phyloP scores from a whole-genome alignment of 768 basidiomycete species.

The Lentinula raphanica region DNA sequence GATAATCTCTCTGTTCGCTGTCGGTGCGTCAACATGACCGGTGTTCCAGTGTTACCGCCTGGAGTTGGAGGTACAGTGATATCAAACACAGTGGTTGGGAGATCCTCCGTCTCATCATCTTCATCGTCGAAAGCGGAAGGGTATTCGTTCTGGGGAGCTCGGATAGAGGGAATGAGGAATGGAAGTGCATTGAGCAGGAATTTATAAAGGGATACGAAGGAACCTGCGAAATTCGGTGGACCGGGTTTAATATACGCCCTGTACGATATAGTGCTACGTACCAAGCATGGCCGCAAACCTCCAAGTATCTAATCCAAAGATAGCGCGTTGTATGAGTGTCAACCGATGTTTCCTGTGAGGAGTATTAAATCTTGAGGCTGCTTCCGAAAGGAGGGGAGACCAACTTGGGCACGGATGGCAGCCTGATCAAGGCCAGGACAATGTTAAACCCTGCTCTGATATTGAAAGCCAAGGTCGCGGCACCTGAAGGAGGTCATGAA shows the following conservation, averaged over 20 bases:
- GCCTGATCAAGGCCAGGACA: constrained; percentile 68
- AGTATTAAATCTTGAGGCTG: background rate
- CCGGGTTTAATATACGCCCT: background rate
- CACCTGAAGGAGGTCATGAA: constrained; percentile 43
- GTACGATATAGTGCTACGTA: constrained; percentile 20
- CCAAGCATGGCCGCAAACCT: constrained; percentile 89
- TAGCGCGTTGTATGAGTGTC: constrained; percentile 67
- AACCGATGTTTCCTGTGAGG: constrained; percentile 53
- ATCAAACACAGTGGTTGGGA: constrained; percentile 1
- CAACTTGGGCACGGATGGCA: constrained; percentile 64
- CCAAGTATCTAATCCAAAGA: constrained; percentile 79
- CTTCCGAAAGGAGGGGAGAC: constrained; percentile 11
- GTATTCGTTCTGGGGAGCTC: constrained; percentile 19
- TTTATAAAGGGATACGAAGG: constrained; percentile 77
- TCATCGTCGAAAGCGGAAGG: constrained; percentile 22
- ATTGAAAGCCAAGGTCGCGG: constrained; percentile 73
- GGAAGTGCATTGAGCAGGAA: constrained; percentile 74
- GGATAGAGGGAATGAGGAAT: constrained; percentile 53
- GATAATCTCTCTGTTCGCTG: constrained; percentile 49
- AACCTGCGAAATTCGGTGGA: constrained; percentile 44
- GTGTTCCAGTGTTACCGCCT: background rate
- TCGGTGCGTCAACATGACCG: constrained; percentile 4
- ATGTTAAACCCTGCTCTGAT: constrained; percentile 82
- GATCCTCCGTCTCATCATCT: constrained; percentile 20
- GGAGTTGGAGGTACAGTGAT: constrained; percentile 5